A percentile compares a stretch with the other conserved stretches of the same genome.
These are phyloP conservation scores for Onygena corvina DNA, from an alignment of 2,329 filamentous ascomycete species.

Conservation along the genomic window DNA sequence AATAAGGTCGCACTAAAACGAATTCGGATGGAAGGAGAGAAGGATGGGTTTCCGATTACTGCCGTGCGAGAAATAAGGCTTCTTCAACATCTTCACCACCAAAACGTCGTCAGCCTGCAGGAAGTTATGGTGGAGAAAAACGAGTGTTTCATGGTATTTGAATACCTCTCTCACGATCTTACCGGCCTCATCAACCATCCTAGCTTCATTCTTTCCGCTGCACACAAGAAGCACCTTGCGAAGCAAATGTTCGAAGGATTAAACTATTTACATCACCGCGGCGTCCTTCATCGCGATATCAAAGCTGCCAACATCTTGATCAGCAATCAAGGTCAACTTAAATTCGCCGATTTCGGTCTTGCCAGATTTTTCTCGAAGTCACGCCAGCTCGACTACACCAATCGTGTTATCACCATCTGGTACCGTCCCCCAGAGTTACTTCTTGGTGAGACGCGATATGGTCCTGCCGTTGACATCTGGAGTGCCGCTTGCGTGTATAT, in stretches of 20 bases:
- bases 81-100: constrained; percentile 80
- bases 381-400: constrained; percentile 87
- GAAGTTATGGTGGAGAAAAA: constrained; percentile 99
- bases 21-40: constrained; percentile 98
- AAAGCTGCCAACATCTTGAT: constrained; percentile 97
- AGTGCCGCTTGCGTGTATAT: constrained; percentile 93
- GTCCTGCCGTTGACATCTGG: constrained; percentile 87
- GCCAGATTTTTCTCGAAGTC: constrained; percentile 93
- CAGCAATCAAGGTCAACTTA: constrained; percentile 75
- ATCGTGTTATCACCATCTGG: constrained; percentile 98
- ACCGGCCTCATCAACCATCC: constrained; percentile 93
- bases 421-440: constrained; percentile 85
- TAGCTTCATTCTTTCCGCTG: constrained; percentile 67
- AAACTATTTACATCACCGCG: constrained; percentile 81
- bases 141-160: constrained; percentile 99
- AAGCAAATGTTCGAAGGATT: constrained; percentile 88
- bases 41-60: constrained; percentile 96
- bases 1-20: constrained; percentile 84
- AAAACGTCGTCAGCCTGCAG: constrained; percentile 74
- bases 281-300: constrained; percentile 94
- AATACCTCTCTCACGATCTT: constrained; percentile 91
- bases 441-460: constrained; percentile 80
- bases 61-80: constrained; percentile 94
- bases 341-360: constrained; percentile 90
- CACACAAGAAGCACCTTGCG: constrained; percentile 86